phyloP scores from a whole-genome alignment of 192 early-diverging fungal genomes.

The Blastocladiella britannica region DNA sequence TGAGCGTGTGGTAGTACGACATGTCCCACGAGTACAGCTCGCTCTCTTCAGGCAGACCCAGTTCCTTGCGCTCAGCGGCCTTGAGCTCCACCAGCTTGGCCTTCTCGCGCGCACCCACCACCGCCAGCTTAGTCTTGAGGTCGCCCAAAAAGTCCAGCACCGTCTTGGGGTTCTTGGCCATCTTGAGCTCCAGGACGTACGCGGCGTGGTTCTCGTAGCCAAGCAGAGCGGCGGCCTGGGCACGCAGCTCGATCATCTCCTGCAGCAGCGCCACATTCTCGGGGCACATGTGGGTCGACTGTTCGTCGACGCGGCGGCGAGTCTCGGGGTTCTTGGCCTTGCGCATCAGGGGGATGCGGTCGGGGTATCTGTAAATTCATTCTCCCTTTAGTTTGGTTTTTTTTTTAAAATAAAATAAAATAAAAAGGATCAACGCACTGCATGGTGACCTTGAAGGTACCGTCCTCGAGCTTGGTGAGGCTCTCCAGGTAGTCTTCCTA shows the following conservation, averaged over 20 bases:
- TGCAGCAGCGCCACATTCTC: conserved; percentile 39
- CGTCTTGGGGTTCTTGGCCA: conserved; percentile 49
- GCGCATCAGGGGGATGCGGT: conserved; percentile 5
- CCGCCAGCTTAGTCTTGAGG: conserved; percentile 30
- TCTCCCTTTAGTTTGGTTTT: not conserved
- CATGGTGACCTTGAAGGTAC: not conserved
- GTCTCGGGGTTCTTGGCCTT: conserved; percentile 11
- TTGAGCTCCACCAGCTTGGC: conserved; percentile 38
- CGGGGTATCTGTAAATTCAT: not conserved
- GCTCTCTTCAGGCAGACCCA: conserved; percentile 17
- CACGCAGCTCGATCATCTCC: conserved; percentile 30
- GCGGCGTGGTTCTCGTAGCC: conserved; percentile 52
- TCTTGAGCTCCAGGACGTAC: conserved; percentile 52
- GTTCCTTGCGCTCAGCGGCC: conserved; percentile 22
- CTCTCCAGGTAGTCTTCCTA: conserved; percentile 2
- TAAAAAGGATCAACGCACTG: not conserved
- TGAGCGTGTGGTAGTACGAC: conserved; percentile 45
- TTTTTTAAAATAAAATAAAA: not conserved
- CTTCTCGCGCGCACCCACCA: conserved; percentile 37
- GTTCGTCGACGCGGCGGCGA: conserved; percentile 21
- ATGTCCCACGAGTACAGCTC: conserved; percentile 48
- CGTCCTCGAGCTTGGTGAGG: conserved; percentile 4
- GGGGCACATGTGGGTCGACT: conserved; percentile 31
- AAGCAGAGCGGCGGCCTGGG: conserved; percentile 30
- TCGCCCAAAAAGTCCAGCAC: conserved; percentile 46